A percentile compares a stretch with the other conserved stretches of the same genome.
These are phyloP conservation scores for Zymoseptoria crescenta DNA, from an alignment of 2,329 filamentous ascomycete species.

Conservation along the genomic window DNA sequence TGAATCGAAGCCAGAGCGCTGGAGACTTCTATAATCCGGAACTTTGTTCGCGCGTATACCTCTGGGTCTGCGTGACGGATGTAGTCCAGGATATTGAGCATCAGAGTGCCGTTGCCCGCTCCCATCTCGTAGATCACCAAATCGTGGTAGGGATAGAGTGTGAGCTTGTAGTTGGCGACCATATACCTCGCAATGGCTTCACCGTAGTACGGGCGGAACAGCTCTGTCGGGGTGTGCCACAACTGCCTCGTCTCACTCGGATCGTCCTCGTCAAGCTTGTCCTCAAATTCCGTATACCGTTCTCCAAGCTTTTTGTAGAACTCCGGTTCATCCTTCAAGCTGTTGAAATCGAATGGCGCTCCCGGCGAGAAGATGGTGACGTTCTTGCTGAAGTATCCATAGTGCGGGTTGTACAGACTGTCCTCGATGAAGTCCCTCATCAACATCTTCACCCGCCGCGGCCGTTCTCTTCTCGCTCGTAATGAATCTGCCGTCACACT, in stretches of 20 bases:
- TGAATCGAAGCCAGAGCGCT: constrained; percentile 71
- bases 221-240: constrained; percentile 97
- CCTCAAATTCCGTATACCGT: constrained; percentile 85
- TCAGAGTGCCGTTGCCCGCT: constrained; percentile 91
- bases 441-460: constrained; percentile 88
- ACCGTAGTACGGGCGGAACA: constrained; percentile 94
- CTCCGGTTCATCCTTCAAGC: constrained; percentile 72
- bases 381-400: constrained; percentile 30
- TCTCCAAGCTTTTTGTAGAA: constrained; percentile 71
- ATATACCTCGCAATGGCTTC: constrained; percentile 96
- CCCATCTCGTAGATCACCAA: constrained; percentile 98
- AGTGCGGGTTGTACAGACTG: constrained; percentile 40
- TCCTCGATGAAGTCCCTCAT: constrained; percentile 94
- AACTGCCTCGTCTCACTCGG: constrained; percentile 75
- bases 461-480: constrained; percentile 63
- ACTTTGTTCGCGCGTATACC: constrained; percentile 89
- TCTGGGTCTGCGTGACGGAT: constrained; percentile 82
- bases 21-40: constrained; percentile 94
- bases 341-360: constrained; percentile 80
- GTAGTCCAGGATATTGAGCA: constrained; percentile 96
- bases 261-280: constrained; percentile 66
- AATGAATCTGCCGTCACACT: constrained; percentile 77
- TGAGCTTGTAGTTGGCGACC: constrained; percentile 90
- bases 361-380: constrained; percentile 70
- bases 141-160: constrained; percentile 90